Evolutionary conservation across 768 basidiomycete species (phyloP), one percentile per base, ranked within the genome.

Genomic region (Leccinum arenicola): DNA sequence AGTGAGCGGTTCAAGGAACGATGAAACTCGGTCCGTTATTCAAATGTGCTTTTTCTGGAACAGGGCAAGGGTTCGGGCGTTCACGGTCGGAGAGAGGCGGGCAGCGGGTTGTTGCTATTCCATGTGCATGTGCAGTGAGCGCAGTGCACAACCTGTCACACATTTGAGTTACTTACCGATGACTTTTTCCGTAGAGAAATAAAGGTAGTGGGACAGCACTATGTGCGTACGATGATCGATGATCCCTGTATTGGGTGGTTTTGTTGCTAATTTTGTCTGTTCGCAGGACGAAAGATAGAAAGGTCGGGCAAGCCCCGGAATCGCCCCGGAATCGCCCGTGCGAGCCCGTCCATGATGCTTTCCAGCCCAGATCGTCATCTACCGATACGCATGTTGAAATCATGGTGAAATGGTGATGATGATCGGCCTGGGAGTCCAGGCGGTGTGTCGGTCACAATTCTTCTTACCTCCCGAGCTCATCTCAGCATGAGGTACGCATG

Each of bases 301-400:
- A 45, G 43, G 43, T 10, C 5, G 1, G 10, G 17, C n/a, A 43
- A 43, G 40, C 40, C 3, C 43, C 6, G 43, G 2, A 19, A 19
- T 45, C 19, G 40, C 40, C 3, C 43, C 6, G 43, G 2, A 19
- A 19, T 45, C 19, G 10, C 19, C 43, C 43, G 19, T 45, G 5
- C 43, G 10, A 19, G 11, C 11, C 19, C n/a, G n/a, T 19, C 43
- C 43, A 19, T 5, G 11, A 19, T 19, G 10, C n/a, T 45, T 45
- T 19, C 5, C 43, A 45, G 11, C 11, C 43, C 43, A 19, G 40
- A 43, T 7, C 17, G 8, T 40, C n/a, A 40, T 12, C n/a, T 43
- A 19, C 43, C 4, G 19, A 19, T 45, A 60, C 50, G 48, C 31
- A 53, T 23, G 66, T 55, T 56, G 49, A 50, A 53, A 52, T 33